Conservation (phyloP, 305 asterid genomes). For the Caryopteris hybrid region DNA sequence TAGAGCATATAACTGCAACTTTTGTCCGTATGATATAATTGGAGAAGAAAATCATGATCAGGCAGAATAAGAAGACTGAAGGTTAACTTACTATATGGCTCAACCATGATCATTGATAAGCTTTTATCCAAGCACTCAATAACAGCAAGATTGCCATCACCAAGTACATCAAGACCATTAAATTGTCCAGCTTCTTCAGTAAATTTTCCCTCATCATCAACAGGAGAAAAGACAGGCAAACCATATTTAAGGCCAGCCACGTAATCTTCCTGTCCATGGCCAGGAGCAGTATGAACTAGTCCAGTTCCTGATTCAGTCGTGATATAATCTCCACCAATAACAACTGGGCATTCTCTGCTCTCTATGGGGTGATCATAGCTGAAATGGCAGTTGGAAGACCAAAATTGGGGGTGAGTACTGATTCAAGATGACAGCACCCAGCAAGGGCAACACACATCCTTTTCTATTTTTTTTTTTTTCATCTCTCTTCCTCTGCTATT, state of each 20-base stretch:
- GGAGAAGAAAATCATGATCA: too few relatives aligned
- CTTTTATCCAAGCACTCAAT: slow-evolving; percentile 71
- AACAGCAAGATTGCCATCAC: slow-evolving; percentile 80
- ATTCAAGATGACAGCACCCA: slow-evolving; percentile 1
- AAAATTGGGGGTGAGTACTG: slow-evolving; percentile 5
- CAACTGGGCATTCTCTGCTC: slow-evolving; percentile 79
- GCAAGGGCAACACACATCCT: background rate
- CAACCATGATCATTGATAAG: slow-evolving; percentile 77
- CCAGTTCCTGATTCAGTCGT: slow-evolving; percentile 98
- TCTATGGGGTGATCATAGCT: slow-evolving; percentile 87
- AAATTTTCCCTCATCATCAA: slow-evolving; percentile 84
- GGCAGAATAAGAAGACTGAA: slow-evolving; percentile 1
- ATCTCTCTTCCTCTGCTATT: too few relatives aligned
- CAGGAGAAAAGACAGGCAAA: slow-evolving; percentile 83
- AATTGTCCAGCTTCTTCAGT: slow-evolving; percentile 95
- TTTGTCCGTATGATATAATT: background rate
- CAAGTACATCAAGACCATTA: slow-evolving; percentile 85
- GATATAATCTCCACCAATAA: slow-evolving; percentile 93
- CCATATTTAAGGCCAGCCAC: slow-evolving; percentile 86
- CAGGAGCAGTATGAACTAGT: slow-evolving; percentile 98
- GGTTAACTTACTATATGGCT: slow-evolving; percentile 84
- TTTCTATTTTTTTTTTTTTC: background rate
- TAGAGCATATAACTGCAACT: slow-evolving; percentile 7
- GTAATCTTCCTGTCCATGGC: slow-evolving; percentile 97
- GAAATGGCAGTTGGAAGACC: slow-evolving; percentile 18